Percentiles rank a stretch among this genome's conserved stretches.
Conservation (phyloP, 352 stramenopile genomes). For the Pythium scleroteichum region DNA sequence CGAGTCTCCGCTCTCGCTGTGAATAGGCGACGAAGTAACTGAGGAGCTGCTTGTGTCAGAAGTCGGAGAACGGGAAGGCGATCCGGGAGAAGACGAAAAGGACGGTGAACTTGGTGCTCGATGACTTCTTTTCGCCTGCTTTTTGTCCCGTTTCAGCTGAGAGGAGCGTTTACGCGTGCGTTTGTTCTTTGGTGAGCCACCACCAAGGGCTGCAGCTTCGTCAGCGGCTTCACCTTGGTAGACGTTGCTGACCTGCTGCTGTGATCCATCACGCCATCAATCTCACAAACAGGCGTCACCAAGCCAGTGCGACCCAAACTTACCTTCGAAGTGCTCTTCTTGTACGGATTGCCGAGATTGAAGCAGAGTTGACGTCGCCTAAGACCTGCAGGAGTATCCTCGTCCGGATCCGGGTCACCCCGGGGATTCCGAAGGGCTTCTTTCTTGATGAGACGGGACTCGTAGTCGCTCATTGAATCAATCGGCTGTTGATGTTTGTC, state of each 20-base stretch:
- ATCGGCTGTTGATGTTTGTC: constrained; percentile 85
- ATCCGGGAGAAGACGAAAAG: constrained; percentile 69
- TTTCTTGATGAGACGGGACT: constrained; percentile 85
- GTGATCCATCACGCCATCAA: not conserved
- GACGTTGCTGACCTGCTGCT: constrained; percentile 71
- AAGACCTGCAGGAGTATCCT: constrained; percentile 75
- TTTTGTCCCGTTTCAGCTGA: constrained; percentile 78
- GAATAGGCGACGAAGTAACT: constrained; percentile 59
- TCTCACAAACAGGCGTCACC: not conserved
- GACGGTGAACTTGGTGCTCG: constrained; percentile 66
- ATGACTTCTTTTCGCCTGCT: constrained; percentile 70
- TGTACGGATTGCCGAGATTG: constrained; percentile 88
- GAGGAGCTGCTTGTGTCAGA: constrained; percentile 50
- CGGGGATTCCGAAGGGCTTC: constrained; percentile 85
- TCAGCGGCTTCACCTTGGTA: constrained; percentile 86
- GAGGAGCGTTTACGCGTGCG: constrained; percentile 84
- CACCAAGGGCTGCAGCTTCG: constrained; percentile 75
- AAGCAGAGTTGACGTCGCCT: constrained; percentile 81
- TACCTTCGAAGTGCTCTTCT: constrained; percentile 85
- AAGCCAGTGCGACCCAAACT: not conserved
- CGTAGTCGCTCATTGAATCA: constrained; percentile 89
- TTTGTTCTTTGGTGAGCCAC: constrained; percentile 77
- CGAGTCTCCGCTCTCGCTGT: constrained; percentile 63
- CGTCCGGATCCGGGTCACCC: constrained; percentile 79
- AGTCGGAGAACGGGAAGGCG: constrained; percentile 62